Conservation (phyloP, 73 alveolate genomes). For the Paramecium bursaria region DNA sequence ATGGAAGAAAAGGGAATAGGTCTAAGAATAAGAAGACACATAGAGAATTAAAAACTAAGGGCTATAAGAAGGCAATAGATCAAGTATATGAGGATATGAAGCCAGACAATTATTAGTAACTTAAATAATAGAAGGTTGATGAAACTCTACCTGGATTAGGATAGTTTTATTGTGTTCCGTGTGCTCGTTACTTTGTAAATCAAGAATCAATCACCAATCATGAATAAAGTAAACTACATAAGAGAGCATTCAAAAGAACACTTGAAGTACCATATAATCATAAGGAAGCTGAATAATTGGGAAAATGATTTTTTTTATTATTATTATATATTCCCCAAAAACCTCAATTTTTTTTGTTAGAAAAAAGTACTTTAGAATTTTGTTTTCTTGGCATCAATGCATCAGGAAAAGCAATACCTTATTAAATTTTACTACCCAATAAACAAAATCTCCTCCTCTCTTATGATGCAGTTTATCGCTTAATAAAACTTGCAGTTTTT, state of each 20-base stretch:
- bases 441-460: slow-evolving; percentile 38
- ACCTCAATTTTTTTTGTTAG: neutral
- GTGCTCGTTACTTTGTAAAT: slow-evolving; percentile 78
- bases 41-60: slow-evolving; percentile 75
- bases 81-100: slow-evolving; percentile 77
- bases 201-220: slow-evolving; percentile 72
- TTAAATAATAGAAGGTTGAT: slow-evolving; percentile 71
- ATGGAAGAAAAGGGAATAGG: slow-evolving; percentile 79
- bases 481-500: slow-evolving; percentile 27
- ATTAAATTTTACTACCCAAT: slow-evolving; percentile 36
- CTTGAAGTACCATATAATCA: slow-evolving; percentile 77
- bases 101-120: slow-evolving; percentile 75
- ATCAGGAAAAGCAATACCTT: neutral
- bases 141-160: slow-evolving; percentile 86
- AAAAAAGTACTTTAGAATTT: slow-evolving; percentile 7
- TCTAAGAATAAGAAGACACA: slow-evolving; percentile 76
- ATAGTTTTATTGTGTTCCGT: slow-evolving; percentile 77
- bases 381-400: neutral
- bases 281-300: slow-evolving; percentile 78
- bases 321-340: neutral
- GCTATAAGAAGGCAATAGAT: slow-evolving; percentile 76
- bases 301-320: slow-evolving; percentile 37
- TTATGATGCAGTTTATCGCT: slow-evolving; percentile 22
- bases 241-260: slow-evolving; percentile 75
- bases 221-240: slow-evolving; percentile 75